Base-by-base conservation (phyloP, 345 rosid genomes). In the Hypericum androsaemum region DNA sequence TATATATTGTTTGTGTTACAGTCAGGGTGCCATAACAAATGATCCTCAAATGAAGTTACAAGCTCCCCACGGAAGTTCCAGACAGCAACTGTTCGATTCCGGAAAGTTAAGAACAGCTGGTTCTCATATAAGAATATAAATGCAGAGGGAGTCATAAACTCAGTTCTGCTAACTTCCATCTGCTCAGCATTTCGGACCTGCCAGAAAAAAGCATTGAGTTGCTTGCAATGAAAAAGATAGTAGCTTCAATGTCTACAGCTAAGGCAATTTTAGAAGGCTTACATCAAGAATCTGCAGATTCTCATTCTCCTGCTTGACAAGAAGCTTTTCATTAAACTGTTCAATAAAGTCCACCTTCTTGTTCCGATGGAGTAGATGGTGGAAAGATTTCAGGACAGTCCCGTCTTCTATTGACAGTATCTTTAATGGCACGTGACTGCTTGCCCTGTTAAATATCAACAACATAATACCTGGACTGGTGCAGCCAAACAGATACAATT, bases 321-420 rank as follows among this genome's bases (percentile, higher is more conserved):
- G 98, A 69, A 90, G 98, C 71, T 90, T 90, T 60, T 90, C 97
- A 64, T 90, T 90, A 68, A 90, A 90, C 39, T 90, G 98, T 69
- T 90, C 98, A 10, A 90, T 90, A 71, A 92, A 92, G 61, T 92
- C 98, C 66, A 92, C 96, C 84, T 88, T 88, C 77, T 88, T 92
- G 70, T 83, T 88, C 40, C 90, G 81, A 69, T 84, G 95, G 65
- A 92, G 95, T 47, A 92, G 77, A 74, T 92, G 98, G 61, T 76
- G 69, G 57, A 92, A 92, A 39, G 86, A 69, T 75, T 88, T 88
- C 63, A 92, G 96, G 66, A 92, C 94, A 5, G 86, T 81, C 49
- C 98, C 98, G 73, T 92, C 98, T 78, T 92, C 98, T 64, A 92
- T 92, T 8, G 96, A 88, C 6, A 92, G 74, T 69, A 92, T 84